phyloP scores from a whole-genome alignment of 2,329 filamentous ascomycete species.

The Lecanosticta acicola region DNA sequence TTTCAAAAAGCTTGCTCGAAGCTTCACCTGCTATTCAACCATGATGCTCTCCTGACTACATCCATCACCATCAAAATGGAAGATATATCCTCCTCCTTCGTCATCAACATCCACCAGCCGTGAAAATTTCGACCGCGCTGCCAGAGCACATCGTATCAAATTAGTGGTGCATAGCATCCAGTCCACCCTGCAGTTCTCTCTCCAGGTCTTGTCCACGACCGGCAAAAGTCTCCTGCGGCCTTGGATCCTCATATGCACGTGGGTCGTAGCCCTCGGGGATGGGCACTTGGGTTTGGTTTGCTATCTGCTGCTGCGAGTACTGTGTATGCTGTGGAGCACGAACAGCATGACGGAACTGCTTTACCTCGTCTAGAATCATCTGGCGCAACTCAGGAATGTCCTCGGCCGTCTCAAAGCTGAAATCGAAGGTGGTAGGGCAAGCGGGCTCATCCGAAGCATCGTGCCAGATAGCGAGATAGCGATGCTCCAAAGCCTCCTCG shows the following conservation, averaged over 20 bases:
- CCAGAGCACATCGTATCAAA: neutral
- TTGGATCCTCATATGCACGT: slow-evolving; percentile 55
- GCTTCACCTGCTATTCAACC: too few relatives aligned
- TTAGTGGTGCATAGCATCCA: slow-evolving; percentile 19
- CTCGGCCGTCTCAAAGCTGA: slow-evolving; percentile 96
- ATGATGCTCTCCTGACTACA: too few relatives aligned
- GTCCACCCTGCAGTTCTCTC: slow-evolving; percentile 61
- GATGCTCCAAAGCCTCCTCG: slow-evolving; percentile 91
- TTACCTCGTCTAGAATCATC: slow-evolving; percentile 95
- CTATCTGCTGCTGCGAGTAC: slow-evolving; percentile 39
- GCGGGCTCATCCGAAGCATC: slow-evolving; percentile 92
- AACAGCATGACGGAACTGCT: slow-evolving; percentile 62
- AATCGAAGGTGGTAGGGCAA: slow-evolving; percentile 93
- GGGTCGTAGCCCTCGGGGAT: slow-evolving; percentile 58
- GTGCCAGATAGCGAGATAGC: slow-evolving; percentile 97
- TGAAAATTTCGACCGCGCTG: neutral
- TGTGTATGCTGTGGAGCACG: slow-evolving; percentile 43
- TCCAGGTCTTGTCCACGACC: slow-evolving; percentile 58
- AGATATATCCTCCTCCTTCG: neutral
- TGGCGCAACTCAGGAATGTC: slow-evolving; percentile 91
- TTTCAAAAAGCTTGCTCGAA: too few relatives aligned
- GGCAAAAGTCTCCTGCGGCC: slow-evolving; percentile 50
- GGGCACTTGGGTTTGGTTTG: slow-evolving; percentile 46
- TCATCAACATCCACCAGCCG: neutral
- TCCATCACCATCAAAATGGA: too few relatives aligned